Evolutionary conservation across 495 filamentous ascomycete genomes (phyloP), one percentile per base, ranked within the genome.

Genomic region (Hypomontagnella monticulosa): DNA sequence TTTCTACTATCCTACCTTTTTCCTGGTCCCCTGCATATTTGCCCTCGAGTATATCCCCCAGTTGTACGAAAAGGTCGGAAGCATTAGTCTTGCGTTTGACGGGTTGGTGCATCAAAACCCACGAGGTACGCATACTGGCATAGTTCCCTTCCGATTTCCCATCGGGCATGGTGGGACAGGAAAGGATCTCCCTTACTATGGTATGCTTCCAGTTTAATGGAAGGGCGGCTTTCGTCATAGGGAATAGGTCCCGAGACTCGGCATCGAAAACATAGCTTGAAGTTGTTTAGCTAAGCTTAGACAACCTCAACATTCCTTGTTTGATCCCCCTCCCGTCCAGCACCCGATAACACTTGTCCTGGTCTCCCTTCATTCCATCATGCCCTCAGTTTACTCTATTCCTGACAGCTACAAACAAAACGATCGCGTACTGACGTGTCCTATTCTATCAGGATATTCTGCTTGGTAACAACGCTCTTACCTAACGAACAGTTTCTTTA

Each of bases 221-320:
- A 44, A 68, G 48, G 27, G 86, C 82, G 20, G 86, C 82, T 1
- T 85, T 90, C 40, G 88, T 83, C 85, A 92, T 90, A 18, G 88
- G 86, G 87, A 88, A 91, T 38, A 91, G 77, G 40, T 88, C 88
- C 66, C 91, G 89, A 65, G 91, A 91, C 72, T 92, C 88, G 33
- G 88, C 89, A 62, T 91, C 88, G 73, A 88, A 86, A 14, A 86
- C 81, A n/a, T 81, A 85, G 42, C 60, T 55, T 47, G 44, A 34
- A 68, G 54, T 53, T 36, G 61, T 54, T 58, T 57, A 62, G 60
- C 68, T 57, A 41, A 67, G 55, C 47, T 49, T 61, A 60, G 51
- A 70, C 43, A 57, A 36, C 30, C 47, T 70, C 47, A 53, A 67
- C 63, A 71, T 73, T 66, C 56, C 71, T 64, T 50, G 60, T 50